Evolutionary conservation across 1,284 basidiomycete species (phyloP).

Genomic region (Lignosus rhinocerotis): DNA sequence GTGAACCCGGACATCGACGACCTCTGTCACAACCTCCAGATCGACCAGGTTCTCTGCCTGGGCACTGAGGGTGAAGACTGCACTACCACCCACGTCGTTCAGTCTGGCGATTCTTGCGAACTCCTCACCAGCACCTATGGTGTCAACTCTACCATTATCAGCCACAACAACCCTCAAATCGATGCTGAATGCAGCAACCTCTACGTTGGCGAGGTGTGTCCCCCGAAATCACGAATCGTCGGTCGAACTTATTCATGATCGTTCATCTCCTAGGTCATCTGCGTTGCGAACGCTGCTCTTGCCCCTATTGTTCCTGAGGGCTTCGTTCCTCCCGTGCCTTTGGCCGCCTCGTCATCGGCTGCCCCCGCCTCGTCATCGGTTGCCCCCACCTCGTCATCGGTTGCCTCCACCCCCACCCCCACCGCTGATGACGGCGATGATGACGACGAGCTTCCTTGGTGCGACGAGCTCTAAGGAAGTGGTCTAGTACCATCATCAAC

Average conservation of each 20-base stretch:
- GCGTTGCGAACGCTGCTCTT: conserved; percentile 39
- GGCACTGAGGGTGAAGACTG: conserved; percentile 35
- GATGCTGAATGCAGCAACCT: conserved; percentile 57
- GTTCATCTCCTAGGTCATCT: conserved; percentile 47
- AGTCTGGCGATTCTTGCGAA: conserved; percentile 51
- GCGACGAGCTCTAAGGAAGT: conserved; percentile 45
- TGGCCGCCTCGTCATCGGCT: conserved; percentile 32
- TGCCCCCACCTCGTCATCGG: conserved; percentile 31
- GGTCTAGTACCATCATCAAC: neutral
- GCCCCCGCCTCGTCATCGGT: conserved; percentile 36
- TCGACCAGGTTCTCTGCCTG: conserved; percentile 43
- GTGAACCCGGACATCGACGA: conserved; percentile 56
- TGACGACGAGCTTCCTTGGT: conserved; percentile 56
- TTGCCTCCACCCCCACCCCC: conserved; percentile 23
- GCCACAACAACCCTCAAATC: conserved; percentile 70
- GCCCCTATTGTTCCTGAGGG: conserved; percentile 43
- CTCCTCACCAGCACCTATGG: conserved; percentile 36
- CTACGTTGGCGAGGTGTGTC: conserved; percentile 64
- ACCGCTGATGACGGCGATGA: conserved; percentile 39
- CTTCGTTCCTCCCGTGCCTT: conserved; percentile 31
- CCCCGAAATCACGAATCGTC: neutral
- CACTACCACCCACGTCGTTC: conserved; percentile 43
- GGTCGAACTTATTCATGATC: conserved; percentile 8
- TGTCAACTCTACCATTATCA: conserved; percentile 54
- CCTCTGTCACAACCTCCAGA: conserved; percentile 56